Base-by-base conservation (phyloP, 352 stramenopile species). In the Hyaloperonospora arabidopsidis region DNA sequence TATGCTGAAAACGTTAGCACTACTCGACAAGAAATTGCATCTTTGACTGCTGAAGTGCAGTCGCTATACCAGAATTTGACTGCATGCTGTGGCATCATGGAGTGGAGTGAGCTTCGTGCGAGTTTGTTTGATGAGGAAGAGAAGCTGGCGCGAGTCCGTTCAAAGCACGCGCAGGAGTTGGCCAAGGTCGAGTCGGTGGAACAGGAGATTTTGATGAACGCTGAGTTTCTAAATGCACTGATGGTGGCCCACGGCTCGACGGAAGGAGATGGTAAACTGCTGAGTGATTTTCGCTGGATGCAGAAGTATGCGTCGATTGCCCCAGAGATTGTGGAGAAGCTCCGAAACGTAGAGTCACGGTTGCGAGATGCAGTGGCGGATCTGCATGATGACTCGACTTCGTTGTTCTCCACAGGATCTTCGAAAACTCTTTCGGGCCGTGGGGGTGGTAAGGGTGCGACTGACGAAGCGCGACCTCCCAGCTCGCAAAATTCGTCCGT, bases 141-240 rank as follows among this genome's bases (percentile, higher is more conserved):
- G 12, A 80, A 72, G 23, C 56, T 84, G 12, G 63, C 60, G 13
- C 62, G 65, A 2, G 54, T 75, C 2, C 62, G 58, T 3, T 43
- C 61, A 6, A 67, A 79, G 19, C 66, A 64, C 18, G 49, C 53
- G 1, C 63, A 64, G 38, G 71, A 83, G 38, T 46, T 74, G 8
- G 48, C 62, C 13, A 72, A 69, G 63, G 45, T 80, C 8, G 49
- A 72, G 38, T 76, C 57, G 5, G 65, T 65, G 2, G 76, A 89
- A 49, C 66, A 84, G 22, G 61, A 84, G 32, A 60, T 89, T 1
- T 39, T 89, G 54, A 65, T 72, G 34, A 84, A 86, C 45, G 63
- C 72, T 15, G 75, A 86, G 45, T 88, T 85, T 41, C 23, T 88
- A 45, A 72, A 79, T 36, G 67, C 72, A 11, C 48, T 86, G 43